Base-by-base conservation (phyloP, 2,329 filamentous ascomycete species). In the Amylocarpus encephaloides region DNA sequence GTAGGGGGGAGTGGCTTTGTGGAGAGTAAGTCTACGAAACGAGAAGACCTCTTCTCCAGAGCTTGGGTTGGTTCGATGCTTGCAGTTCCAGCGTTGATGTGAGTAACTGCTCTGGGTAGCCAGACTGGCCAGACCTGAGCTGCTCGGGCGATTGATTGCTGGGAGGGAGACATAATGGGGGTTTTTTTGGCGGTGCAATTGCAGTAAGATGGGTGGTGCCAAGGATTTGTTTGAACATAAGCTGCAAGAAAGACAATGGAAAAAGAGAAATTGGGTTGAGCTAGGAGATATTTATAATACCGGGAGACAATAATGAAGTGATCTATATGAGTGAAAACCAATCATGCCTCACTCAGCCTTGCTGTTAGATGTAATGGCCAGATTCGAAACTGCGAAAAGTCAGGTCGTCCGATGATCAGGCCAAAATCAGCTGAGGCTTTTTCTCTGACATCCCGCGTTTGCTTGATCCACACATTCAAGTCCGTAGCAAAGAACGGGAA, bases 71-170 rank as follows among this genome's bases (percentile, higher is more conserved):
- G 22, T 26, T 26, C 22, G 22, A 26, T 26, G 34, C 16, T 13
- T 29, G 29, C 29, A 22, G 22, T 12, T 47, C 22, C 9, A 18
- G 45, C 22, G 13, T 41, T 29, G 6, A 35, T 40, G 15, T 32
- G 35, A 43, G 26, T 19, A 7, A 35, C 46, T 26, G 22, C 22
- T 36, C 34, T 42, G 11, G 46, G 46, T 6, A 48, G 46, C 46
- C 46, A 48, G 33, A n/a, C 6, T 15, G 46, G 46, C 46, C 46
- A 48, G 30, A 48, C 45, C 33, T 47, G 45, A n/a, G 45, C 45
- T n/a, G 16, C 46, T 10, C 39, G 46, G 10, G 38, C 34, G 16
- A 48, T 29, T n/a, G 46, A 19, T 19, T 35, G 46, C 16, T 48
- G 46, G 19, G 46, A 19, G 16, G 26, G 16, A 12, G 46, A 43